Conservation (phyloP, 306 rosid species). For the Gynostemma pentaphyllum region DNA sequence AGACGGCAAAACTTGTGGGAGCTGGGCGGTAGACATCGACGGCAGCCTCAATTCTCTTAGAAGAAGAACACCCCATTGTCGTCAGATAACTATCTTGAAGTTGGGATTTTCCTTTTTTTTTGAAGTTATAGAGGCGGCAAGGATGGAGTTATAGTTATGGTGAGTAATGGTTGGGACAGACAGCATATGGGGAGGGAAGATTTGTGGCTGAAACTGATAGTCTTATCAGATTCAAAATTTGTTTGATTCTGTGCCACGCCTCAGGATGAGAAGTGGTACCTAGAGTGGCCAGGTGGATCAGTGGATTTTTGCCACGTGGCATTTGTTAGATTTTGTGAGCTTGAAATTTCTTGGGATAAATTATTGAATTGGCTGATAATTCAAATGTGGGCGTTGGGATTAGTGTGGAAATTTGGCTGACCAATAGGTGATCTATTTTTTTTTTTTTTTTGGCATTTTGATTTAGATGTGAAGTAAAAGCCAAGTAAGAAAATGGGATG, state of each 20-base stretch:
- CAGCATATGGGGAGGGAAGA: not conserved
- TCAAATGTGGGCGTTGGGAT: too few species aligned
- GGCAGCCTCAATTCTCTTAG: constrained; percentile 34
- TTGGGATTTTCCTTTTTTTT: not conserved
- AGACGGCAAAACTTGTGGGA: constrained; percentile 73
- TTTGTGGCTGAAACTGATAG: constrained; percentile 3
- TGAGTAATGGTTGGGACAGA: not conserved
- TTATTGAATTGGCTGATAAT: too few species aligned
- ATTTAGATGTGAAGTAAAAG: not conserved
- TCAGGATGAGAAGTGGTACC: constrained; percentile 17
- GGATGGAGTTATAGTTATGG: constrained; percentile 3
- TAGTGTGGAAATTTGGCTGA: not conserved
- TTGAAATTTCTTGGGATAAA: not conserved
- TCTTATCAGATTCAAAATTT: constrained; percentile 5
- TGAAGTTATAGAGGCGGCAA: not conserved
- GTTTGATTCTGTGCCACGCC: constrained; percentile 7
- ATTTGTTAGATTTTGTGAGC: not conserved
- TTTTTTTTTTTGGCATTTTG: not conserved
- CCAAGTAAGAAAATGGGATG: not conserved
- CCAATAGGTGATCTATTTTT: not conserved
- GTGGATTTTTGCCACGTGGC: constrained; percentile 17
- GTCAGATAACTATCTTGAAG: not conserved
- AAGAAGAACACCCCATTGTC: constrained; percentile 67
- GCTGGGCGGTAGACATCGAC: constrained; percentile 47
- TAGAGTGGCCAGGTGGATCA: constrained; percentile 5